Conservation (phyloP, 495 filamentous ascomycete species). For the Xylaria castorea region DNA sequence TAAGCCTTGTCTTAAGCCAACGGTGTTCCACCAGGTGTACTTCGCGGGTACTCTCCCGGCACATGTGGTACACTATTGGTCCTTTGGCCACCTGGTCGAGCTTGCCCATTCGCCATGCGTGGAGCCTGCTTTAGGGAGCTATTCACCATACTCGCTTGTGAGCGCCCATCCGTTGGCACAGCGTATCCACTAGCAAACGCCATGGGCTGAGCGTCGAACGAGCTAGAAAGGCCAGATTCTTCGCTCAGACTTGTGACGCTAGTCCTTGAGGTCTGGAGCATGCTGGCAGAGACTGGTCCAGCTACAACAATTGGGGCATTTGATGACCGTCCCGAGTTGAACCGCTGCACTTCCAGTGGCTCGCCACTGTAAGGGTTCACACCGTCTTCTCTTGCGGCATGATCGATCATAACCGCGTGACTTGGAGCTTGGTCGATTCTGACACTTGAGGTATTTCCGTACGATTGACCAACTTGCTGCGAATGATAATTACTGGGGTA, state of each 20-base stretch:
- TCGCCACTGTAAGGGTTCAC: slow-evolving; percentile 54
- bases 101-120: slow-evolving; percentile 17
- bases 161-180: slow-evolving; percentile 33
- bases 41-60: slow-evolving; percentile 63
- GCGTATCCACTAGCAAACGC: slow-evolving; percentile 12
- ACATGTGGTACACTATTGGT: slow-evolving; percentile 58
- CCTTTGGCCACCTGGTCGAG: slow-evolving; percentile 33
- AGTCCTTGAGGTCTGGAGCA: slow-evolving; percentile 26
- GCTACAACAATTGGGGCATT: slow-evolving; percentile 28
- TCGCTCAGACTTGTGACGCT: slow-evolving; percentile 34
- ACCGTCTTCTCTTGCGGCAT: slow-evolving; percentile 51
- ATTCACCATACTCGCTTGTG: slow-evolving; percentile 30
- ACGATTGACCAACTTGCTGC: slow-evolving; percentile 39
- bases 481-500: slow-evolving; percentile 29
- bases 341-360: slow-evolving; percentile 36
- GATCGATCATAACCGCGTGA: slow-evolving; percentile 46
- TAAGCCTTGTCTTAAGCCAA: slow-evolving; percentile 22
- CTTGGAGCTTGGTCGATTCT: slow-evolving; percentile 45
- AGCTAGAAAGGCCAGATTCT: slow-evolving; percentile 39
- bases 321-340: slow-evolving; percentile 10
- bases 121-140: slow-evolving; percentile 24
- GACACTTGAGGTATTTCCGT: slow-evolving; percentile 42
- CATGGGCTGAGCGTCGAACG: slow-evolving; percentile 23
- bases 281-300: slow-evolving; percentile 26
- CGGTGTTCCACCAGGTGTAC: slow-evolving; percentile 32